phyloP scores from a whole-genome alignment of 75 land plant genomes.

The Cunninghamia lanceolata region DNA sequence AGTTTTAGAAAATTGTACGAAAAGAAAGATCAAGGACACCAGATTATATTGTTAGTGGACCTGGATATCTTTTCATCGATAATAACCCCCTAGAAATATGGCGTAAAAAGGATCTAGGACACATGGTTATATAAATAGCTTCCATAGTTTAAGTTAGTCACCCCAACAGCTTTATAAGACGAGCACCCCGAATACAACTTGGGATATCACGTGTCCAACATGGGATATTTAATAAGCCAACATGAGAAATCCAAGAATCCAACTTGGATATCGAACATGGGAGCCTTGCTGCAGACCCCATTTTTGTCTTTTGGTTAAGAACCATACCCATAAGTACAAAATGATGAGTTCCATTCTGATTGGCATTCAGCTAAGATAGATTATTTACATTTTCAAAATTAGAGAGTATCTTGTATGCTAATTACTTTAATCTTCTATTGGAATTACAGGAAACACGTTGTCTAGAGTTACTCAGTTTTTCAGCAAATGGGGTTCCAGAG shows the following conservation, averaged over 20 bases:
- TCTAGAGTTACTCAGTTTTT: slow-evolving; percentile 14
- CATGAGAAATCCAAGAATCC: too few species aligned
- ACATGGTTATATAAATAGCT: not conserved
- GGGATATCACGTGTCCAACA: not conserved
- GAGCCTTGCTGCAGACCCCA: too few species aligned
- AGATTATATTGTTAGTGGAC: too few species aligned
- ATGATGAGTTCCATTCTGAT: too few species aligned
- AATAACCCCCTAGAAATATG: too few species aligned
- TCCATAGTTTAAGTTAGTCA: not conserved
- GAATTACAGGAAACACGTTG: slow-evolving; percentile 2
- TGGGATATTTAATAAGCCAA: too few species aligned
- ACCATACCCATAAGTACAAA: too few species aligned
- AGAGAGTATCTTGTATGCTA: not conserved
- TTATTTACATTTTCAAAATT: too few species aligned
- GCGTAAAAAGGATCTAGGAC: not conserved
- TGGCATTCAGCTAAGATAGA: too few species aligned
- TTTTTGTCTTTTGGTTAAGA: too few species aligned
- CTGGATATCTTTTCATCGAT: too few species aligned
- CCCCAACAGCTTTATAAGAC: not conserved
- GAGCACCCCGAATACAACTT: not conserved
- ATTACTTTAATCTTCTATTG: not conserved
- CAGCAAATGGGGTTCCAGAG: slow-evolving; percentile 1
- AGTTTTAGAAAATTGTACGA: not conserved
- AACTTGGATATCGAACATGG: too few species aligned
- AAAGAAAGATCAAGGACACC: not conserved